Conservation (phyloP, 768 basidiomycete genomes). For the Naganishia randhawae region DNA sequence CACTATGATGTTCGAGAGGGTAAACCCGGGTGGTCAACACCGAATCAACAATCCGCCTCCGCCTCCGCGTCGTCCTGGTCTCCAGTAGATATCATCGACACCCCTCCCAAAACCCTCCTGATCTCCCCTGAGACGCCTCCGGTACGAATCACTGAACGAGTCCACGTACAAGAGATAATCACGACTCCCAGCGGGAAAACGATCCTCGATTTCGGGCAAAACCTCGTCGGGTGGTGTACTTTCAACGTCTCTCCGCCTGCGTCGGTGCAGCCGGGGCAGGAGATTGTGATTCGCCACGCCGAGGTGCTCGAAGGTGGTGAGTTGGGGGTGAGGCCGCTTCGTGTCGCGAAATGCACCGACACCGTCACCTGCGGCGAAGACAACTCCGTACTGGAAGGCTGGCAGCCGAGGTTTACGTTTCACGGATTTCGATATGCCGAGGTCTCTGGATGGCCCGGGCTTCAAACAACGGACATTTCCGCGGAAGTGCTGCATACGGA, state of each 20-base stretch:
- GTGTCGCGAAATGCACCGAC: slow-evolving; percentile 35
- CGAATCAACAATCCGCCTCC: not conserved
- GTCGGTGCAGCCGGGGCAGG: slow-evolving; percentile 2
- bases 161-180: slow-evolving; percentile 38
- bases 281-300: slow-evolving; percentile 38
- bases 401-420: slow-evolving; percentile 47
- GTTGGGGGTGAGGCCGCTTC: slow-evolving; percentile 40
- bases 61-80: not conserved
- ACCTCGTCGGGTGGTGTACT: slow-evolving; percentile 43
- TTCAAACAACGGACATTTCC: slow-evolving; percentile 29
- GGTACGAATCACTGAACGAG: slow-evolving; percentile 31
- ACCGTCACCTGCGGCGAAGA: slow-evolving; percentile 31
- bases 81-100: slow-evolving; percentile 26
- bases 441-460: slow-evolving; percentile 31
- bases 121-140: slow-evolving; percentile 39
- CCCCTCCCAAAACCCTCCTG: slow-evolving; percentile 30
- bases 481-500: slow-evolving; percentile 39
- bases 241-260: slow-evolving; percentile 27
- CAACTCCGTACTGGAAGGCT: slow-evolving; percentile 32
- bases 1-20: slow-evolving; percentile 27
- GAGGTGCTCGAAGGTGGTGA: slow-evolving; percentile 48
- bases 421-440: slow-evolving; percentile 46
- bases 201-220: slow-evolving; percentile 48
- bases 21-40: slow-evolving; percentile 11
- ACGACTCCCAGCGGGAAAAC: slow-evolving; percentile 41